These are phyloP conservation scores for Calendula officinalis DNA, from an alignment of 129 eudicot species.

Conservation along the genomic window DNA sequence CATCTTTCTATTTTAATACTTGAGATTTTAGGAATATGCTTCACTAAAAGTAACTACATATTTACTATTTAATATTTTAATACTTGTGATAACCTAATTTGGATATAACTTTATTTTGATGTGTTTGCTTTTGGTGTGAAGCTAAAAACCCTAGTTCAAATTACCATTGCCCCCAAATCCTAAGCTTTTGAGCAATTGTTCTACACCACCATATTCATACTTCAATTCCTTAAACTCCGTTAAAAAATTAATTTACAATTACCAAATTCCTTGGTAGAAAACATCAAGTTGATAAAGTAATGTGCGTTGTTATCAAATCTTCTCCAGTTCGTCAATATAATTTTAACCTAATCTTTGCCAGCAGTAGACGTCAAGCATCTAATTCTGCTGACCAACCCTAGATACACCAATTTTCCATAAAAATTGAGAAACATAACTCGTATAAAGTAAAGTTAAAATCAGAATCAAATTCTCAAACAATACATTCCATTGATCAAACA, in stretches of 20 bases:
- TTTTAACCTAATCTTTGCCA: not conserved
- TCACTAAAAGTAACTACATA: not conserved
- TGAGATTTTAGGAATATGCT: not conserved
- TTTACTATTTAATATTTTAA: not conserved
- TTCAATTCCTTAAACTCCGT: not conserved
- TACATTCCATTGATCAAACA: not conserved
- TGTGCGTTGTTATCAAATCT: constrained; percentile 1
- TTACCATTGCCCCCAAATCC: constrained; percentile 9
- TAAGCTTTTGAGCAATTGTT: constrained; percentile 6
- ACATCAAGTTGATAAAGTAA: not conserved
- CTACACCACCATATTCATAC: not conserved
- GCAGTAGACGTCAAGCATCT: not conserved
- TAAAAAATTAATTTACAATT: not conserved
- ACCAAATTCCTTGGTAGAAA: not conserved
- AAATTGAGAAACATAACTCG: constrained; percentile 4
- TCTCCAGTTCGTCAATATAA: constrained; percentile 6
- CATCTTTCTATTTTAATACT: not conserved
- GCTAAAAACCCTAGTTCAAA: constrained; percentile 2
- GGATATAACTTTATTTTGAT: not conserved
- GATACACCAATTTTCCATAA: not conserved
- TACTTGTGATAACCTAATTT: not conserved
- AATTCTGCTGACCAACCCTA: not conserved
- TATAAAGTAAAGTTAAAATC: not conserved
- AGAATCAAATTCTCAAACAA: constrained; percentile 13
- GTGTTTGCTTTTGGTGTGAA: not conserved